These are phyloP conservation scores for Aspergillus awamori DNA, from an alignment of 2,329 filamentous ascomycete genomes.

Conservation along the genomic window DNA sequence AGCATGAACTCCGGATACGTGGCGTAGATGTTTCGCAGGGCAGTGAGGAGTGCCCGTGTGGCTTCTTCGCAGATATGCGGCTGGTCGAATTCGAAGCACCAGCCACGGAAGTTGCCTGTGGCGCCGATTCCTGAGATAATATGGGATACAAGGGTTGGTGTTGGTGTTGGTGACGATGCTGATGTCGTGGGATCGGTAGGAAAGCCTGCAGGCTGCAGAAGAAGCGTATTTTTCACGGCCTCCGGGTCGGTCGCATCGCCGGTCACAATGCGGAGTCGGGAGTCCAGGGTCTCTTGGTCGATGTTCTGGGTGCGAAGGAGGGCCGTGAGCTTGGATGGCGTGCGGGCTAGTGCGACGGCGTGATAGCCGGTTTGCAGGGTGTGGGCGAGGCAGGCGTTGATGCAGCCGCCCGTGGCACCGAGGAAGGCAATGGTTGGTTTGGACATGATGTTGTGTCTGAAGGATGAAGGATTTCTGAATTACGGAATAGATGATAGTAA, in stretches of 20 bases:
- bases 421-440: conserved; percentile 52
- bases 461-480: too few relatives aligned
- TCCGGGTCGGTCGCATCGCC: conserved; percentile 51
- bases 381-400: conserved; percentile 46
- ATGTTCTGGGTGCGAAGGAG: conserved; percentile 48
- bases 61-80: conserved; percentile 35
- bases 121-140: too few relatives aligned
- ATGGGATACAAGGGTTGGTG: conserved; percentile 19
- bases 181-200: conserved; percentile 34
- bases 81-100: too few relatives aligned
- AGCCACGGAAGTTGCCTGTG: too few relatives aligned
- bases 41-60: conserved; percentile 19
- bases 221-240: conserved; percentile 44
- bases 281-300: conserved; percentile 34
- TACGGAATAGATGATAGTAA: too few relatives aligned
- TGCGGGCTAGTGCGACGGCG: conserved; percentile 46
- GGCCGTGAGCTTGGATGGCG: conserved; percentile 51
- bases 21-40: too few relatives aligned
- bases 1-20: too few relatives aligned
- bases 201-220: conserved; percentile 18
- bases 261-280: conserved; percentile 51
- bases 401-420: conserved; percentile 56
- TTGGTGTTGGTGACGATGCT: conserved; percentile 39
- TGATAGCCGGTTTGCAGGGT: conserved; percentile 48
- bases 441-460: neutral